phyloP scores from a whole-genome alignment of 345 rosid genomes.

The Carallia pectinifolia region DNA sequence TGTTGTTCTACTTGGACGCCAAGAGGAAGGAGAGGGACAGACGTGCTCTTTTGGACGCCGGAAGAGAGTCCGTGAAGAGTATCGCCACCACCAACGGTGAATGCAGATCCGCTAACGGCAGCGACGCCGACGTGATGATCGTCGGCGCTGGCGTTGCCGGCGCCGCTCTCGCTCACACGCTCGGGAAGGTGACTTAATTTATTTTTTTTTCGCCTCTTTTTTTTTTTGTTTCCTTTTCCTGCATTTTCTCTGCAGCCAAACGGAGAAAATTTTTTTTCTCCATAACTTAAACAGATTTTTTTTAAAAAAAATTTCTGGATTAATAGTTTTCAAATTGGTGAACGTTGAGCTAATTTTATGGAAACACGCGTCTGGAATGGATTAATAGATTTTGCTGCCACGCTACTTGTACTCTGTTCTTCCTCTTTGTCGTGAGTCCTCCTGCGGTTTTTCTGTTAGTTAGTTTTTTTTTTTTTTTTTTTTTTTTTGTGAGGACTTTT shows the following conservation, averaged over 20 bases:
- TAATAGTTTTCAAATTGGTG: too few species aligned
- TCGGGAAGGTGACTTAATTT: constrained; percentile 55
- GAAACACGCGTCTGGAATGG: too few species aligned
- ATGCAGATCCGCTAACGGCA: constrained; percentile 1
- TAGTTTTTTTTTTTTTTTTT: too few species aligned
- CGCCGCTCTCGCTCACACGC: constrained; percentile 73
- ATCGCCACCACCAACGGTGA: neutral
- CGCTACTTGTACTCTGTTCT: too few species aligned
- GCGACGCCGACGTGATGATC: constrained; percentile 51
- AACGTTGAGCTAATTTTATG: too few species aligned
- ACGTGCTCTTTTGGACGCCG: neutral
- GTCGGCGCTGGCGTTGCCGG: constrained; percentile 93
- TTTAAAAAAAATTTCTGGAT: too few species aligned
- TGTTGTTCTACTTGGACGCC: neutral
- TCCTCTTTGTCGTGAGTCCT: neutral
- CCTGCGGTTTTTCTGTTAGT: neutral
- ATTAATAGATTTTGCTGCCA: too few species aligned
- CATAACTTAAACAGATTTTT: neutral
- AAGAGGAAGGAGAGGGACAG: neutral
- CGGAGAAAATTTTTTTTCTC: neutral
- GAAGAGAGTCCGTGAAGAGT: neutral
- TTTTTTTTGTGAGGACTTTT: too few species aligned
- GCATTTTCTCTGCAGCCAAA: neutral
- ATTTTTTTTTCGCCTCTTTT: neutral
- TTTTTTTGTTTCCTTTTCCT: neutral